Evolutionary conservation across 805 yeast species (phyloP), one percentile per base, ranked within the genome.

Genomic region (Teunomyces pallodes): DNA sequence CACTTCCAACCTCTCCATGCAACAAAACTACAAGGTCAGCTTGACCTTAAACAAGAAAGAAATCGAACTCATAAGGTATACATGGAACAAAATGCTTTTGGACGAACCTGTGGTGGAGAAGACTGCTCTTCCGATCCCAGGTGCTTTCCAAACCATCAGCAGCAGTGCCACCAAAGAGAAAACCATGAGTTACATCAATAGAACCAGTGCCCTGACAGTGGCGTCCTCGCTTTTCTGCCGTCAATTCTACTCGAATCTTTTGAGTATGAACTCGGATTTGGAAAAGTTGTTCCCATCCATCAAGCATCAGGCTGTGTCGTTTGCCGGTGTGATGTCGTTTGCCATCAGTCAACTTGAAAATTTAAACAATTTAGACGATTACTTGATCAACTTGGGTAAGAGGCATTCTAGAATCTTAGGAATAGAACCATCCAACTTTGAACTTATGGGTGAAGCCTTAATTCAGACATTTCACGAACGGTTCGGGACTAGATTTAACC

Each of bases 321-420:
- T 88, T 70, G 90, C 92, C 0, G 90, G 91, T 4, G 88, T 88
- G 14, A 64, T 89, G 56, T 79, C 87, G 27, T 75, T 82, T 38
- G 86, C 91, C 2, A 80, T 88, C 50, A 66, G 77, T 27, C 82
- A 81, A 54, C 69, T 88, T 45, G 90, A 86, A 46, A 75, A 83
- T 53, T 69, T 87, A 45, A 59, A 75, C 2, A 64, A 66, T 5
- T 66, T 87, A 55, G 84, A 85, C 56, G 84, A 76, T 24, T 83
- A 83, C 47, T 66, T 89, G 43, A 70, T 69, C 39, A 77, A 79
- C 42, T 66, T 88, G 54, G 95, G 91, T 1, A 86, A 86, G 60
- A 71, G 88, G 45, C 96, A 89, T 63, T 71, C 89, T 2, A 69
- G 96, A 54, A 83, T 88, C 44, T 69, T 88, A 51, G 89, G 88